Base-by-base conservation (phyloP, 345 rosid species). In the Mallotus nudiflorus region DNA sequence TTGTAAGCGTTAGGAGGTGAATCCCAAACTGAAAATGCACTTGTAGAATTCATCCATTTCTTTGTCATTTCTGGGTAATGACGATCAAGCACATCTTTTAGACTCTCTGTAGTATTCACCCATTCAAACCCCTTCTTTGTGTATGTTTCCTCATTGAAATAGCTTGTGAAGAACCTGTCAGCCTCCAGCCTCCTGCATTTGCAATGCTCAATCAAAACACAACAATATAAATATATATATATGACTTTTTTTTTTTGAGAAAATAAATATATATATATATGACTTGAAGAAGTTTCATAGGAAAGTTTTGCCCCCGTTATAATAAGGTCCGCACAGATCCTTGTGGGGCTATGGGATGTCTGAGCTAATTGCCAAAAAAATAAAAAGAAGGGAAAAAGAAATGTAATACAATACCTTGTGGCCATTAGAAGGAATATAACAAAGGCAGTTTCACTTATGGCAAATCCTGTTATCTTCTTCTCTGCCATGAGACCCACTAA, bases 1-100 rank as follows among this genome's bases (percentile, higher is more conserved):
- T 77, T 87, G 22, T 28, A 42, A 53, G 77, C 10, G 18, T 46
- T 11, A 0, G 78, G 74, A 55, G 89, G 76, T 0, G 87, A 76
- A 68, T 85, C 88, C 92, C 88, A 85, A 10, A 88, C 92, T 0
- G 81, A 78, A 73, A 88, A 88, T 9, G 92, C 88, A 57, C 88
- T 85, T 9, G 69, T 54, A 0, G 90, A 88, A 44, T 84, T 85
- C 85, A 88, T 84, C 87, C 92, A 88, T 68, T 63, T 82, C 10
- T 76, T 27, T 0, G 87, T 61, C 71, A 82, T 76, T 22, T 80
- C 74, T n/a, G 90, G 89, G 42, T 65, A 88, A 68, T 88, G 89
- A 5, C 89, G 84, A 60, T 81, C 79, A 3, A 88, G 27, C 0
- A 88, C 88, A 51, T 88, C 85, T 16, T 76, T 84, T 11, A 85